Conservation (phyloP, 2,329 filamentous ascomycete genomes). For the Pseudogymnoascus sp. region DNA sequence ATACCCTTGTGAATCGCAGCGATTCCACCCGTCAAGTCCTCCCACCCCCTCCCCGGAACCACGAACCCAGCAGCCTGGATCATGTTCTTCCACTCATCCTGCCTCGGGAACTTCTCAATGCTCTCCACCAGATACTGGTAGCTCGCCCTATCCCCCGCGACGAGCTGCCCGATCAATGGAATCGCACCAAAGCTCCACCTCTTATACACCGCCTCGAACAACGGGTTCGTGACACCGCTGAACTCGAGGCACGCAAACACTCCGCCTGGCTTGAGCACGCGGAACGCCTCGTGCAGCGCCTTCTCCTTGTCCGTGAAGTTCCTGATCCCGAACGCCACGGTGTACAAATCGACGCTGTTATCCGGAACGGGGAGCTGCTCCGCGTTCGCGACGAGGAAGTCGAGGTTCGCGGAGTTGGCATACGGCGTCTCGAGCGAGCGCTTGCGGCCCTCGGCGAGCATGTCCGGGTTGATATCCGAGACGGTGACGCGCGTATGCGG, state of each 20-base stretch:
- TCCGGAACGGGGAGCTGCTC: constrained; percentile 64
- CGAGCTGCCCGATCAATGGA: constrained; percentile 87
- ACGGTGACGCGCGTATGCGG: constrained; percentile 77
- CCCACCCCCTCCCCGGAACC: constrained; percentile 74
- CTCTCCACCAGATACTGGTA: constrained; percentile 99
- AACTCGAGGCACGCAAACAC: constrained; percentile 97
- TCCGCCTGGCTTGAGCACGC: constrained; percentile 87
- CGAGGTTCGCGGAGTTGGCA: constrained; percentile 50
- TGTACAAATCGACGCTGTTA: constrained; percentile 84
- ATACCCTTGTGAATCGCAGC: constrained; percentile 95
- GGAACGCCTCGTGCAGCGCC: constrained; percentile 74
- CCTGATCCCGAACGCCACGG: constrained; percentile 92
- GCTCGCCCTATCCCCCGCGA: constrained; percentile 87
- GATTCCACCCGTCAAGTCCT: constrained; percentile 86
- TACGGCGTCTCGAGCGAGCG: constrained; percentile 54
- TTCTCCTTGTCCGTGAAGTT: constrained; percentile 91
- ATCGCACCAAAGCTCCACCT: constrained; percentile 94
- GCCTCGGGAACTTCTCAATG: constrained; percentile 85
- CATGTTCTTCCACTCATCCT: constrained; percentile 77
- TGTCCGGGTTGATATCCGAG: constrained; percentile 90
- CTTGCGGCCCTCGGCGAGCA: constrained; percentile 82
- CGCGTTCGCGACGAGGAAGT: constrained; percentile 86
- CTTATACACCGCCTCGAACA: constrained; percentile 85
- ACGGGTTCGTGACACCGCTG: constrained; percentile 63
- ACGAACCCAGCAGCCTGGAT: constrained; percentile 78